Conservation (phyloP, 805 yeast species). For the Ogataea thermomethanolica region DNA sequence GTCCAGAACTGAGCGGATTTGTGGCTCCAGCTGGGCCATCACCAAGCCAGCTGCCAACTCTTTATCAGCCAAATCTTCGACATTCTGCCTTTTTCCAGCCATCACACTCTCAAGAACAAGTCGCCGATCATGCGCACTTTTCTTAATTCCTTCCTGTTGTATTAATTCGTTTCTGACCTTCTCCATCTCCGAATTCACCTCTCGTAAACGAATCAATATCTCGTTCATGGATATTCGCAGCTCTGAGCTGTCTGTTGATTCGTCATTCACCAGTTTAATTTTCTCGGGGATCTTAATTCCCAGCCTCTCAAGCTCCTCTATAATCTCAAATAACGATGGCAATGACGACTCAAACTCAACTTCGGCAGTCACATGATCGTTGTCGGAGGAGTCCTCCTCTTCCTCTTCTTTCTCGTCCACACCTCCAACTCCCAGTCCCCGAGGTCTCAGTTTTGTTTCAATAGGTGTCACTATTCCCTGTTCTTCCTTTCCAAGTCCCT, state of each 20-base stretch:
- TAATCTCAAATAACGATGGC: constrained; percentile 26
- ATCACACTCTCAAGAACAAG: constrained; percentile 2
- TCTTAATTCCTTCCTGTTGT: constrained; percentile 7
- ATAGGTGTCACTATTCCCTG: constrained; percentile 82
- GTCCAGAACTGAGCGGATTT: constrained; percentile 18
- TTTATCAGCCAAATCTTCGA: constrained; percentile 9
- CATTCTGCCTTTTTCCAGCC: constrained; percentile 2
- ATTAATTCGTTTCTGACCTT: constrained; percentile 16
- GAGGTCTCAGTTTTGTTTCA: constrained; percentile 61
- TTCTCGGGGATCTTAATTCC: constrained; percentile 36
- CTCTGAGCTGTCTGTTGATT: constrained; percentile 11
- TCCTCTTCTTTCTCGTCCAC: constrained; percentile 34
- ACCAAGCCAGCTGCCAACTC: constrained; percentile 14
- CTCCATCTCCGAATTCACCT: constrained; percentile 10
- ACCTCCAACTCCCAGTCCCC: constrained; percentile 75
- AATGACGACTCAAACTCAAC: neutral
- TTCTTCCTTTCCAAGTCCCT: constrained; percentile 73
- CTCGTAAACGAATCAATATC: constrained; percentile 10
- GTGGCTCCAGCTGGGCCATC: constrained; percentile 23
- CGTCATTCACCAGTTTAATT: constrained; percentile 36
- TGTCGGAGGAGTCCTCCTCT: constrained; percentile 21
- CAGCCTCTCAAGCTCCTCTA: constrained; percentile 35
- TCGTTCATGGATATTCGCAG: constrained; percentile 21
- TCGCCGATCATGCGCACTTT: neutral
- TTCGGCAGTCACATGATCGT: constrained; percentile 19